These are phyloP conservation scores for Globisporangium recalcitrans DNA, from an alignment of 352 stramenopile genomes.

Conservation along the genomic window DNA sequence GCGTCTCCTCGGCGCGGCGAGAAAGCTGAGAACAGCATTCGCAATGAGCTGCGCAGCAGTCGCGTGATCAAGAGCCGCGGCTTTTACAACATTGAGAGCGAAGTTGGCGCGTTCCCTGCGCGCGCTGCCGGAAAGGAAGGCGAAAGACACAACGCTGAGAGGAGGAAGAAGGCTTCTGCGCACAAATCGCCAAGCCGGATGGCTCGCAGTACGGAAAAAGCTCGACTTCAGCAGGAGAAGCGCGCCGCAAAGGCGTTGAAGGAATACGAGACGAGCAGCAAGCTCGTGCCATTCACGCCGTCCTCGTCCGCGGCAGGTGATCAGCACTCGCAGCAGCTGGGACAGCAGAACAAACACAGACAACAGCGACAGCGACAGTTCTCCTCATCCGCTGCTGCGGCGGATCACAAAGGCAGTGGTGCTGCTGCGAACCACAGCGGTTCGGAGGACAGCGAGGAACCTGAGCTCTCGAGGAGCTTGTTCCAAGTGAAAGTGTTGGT, in stretches of 20 bases:
- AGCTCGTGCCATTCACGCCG: background rate
- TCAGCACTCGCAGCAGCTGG: no score
- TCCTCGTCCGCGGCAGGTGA: background rate
- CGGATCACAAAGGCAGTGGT: background rate
- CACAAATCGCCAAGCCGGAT: conserved; percentile 2
- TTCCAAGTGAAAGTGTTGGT: conserved; percentile 72
- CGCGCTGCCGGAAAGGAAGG: background rate
- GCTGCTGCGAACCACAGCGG: background rate
- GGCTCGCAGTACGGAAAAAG: background rate
- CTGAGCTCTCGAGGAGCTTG: conserved; percentile 27
- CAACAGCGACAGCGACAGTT: conserved; percentile 17
- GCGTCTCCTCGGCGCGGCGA: conserved; percentile 26
- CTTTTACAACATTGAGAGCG: conserved; percentile 60
- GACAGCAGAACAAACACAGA: background rate
- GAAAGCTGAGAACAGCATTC: background rate
- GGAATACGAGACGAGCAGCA: conserved; percentile 3
- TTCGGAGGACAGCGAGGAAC: conserved; percentile 15
- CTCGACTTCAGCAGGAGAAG: background rate
- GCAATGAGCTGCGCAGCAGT: conserved; percentile 33
- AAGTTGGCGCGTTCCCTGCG: conserved; percentile 9
- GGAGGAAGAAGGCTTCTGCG: background rate
- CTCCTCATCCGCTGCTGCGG: background rate
- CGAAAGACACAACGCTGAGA: background rate
- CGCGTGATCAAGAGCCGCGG: conserved; percentile 74
- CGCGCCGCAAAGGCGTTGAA: background rate